phyloP scores from a whole-genome alignment of 2,329 filamentous ascomycete genomes.

The Rhexocercosporidium sp. region DNA sequence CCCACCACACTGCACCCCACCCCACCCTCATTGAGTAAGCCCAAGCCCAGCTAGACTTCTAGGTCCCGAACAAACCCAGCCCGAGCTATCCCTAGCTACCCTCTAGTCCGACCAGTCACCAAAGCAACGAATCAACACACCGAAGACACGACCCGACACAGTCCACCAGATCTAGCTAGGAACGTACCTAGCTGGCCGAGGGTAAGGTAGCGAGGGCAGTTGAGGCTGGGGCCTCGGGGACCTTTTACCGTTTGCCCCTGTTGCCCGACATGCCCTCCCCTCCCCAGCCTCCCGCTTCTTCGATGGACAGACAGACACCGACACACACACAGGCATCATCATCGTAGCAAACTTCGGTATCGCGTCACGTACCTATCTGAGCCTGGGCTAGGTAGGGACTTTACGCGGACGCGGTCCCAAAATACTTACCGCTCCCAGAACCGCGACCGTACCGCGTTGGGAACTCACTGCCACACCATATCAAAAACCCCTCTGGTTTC shows the following conservation, averaged over 20 bases:
- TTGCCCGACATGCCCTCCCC: background rate
- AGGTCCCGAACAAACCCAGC: conserved; percentile 1
- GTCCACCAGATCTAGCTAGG: background rate
- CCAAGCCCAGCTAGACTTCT: background rate
- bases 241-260: background rate
- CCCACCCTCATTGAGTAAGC: background rate
- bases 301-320: too few relatives aligned
- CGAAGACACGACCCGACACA: background rate
- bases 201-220: background rate
- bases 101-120: background rate
- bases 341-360: too few relatives aligned
- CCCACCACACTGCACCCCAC: background rate
- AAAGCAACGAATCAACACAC: background rate
- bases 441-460: background rate
- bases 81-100: background rate
- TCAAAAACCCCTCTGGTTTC: background rate
- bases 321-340: too few relatives aligned
- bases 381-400: too few relatives aligned
- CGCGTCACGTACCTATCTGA: background rate
- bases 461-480: background rate
- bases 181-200: background rate
- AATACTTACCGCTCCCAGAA: background rate
- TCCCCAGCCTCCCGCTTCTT: background rate
- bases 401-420: background rate
- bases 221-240: background rate